Conservation (phyloP, 768 basidiomycete genomes). For the Leccinum variicolor region DNA sequence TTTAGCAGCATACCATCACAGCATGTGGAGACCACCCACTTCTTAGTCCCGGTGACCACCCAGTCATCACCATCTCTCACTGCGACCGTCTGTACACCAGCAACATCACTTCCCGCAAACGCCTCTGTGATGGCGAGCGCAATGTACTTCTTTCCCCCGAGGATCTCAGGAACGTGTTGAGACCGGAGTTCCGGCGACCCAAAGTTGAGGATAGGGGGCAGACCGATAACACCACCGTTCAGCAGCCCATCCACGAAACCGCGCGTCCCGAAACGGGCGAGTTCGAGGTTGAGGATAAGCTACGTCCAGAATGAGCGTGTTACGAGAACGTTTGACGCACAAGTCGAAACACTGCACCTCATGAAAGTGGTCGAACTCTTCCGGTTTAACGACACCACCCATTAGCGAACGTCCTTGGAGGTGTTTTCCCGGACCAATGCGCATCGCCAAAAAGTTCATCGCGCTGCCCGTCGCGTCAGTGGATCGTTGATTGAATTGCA, state of each 20-base stretch:
- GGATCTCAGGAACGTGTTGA: conserved; percentile 68
- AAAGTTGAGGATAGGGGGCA: conserved; percentile 88
- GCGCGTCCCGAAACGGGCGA: conserved; percentile 78
- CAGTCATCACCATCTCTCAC: conserved; percentile 81
- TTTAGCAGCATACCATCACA: background rate
- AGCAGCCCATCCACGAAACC: conserved; percentile 87
- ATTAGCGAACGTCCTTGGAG: conserved; percentile 77
- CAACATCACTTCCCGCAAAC: conserved; percentile 86
- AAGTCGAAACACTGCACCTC: conserved; percentile 47
- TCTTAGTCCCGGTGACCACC: conserved; percentile 92
- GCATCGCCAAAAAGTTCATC: conserved; percentile 61
- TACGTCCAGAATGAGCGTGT: conserved; percentile 25
- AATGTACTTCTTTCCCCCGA: conserved; percentile 79
- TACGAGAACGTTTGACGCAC: background rate
- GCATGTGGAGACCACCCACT: conserved; percentile 42
- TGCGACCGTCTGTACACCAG: conserved; percentile 83
- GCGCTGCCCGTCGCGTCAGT: conserved; percentile 41
- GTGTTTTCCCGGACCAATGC: conserved; percentile 79
- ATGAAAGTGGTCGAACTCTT: conserved; percentile 93
- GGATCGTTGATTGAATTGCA: background rate
- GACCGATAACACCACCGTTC: conserved; percentile 78
- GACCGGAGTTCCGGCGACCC: conserved; percentile 71
- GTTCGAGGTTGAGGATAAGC: conserved; percentile 79
- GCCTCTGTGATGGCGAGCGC: conserved; percentile 92
- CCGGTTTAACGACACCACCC: conserved; percentile 76